Evolutionary conservation across 106 monocot genomes (phyloP).

Genomic region (Allium fistulosum): DNA sequence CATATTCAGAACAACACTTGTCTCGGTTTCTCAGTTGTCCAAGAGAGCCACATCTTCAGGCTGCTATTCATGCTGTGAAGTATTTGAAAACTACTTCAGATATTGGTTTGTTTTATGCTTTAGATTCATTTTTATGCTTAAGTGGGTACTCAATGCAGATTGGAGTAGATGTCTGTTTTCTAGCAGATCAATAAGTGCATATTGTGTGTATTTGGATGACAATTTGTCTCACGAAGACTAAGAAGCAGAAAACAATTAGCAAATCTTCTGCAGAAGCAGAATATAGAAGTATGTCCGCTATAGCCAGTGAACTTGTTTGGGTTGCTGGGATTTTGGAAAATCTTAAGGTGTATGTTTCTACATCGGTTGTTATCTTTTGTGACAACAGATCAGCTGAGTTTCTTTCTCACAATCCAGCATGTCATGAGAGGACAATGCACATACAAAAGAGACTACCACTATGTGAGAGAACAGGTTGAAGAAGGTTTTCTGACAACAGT

Average conservation of each 20-base stretch:
- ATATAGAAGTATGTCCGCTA: neutral
- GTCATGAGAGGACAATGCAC: constrained; percentile 2
- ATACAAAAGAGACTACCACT: neutral
- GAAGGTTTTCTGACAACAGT: too few relatives aligned
- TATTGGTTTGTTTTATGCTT: neutral
- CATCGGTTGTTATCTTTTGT: neutral
- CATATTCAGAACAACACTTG: neutral
- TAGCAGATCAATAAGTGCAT: neutral
- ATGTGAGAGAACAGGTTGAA: neutral
- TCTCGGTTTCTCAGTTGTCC: neutral
- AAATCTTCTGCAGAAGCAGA: neutral
- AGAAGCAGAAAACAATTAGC: neutral
- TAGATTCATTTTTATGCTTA: neutral
- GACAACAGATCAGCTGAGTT: neutral
- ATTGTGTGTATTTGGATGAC: neutral
- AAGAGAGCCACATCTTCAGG: neutral
- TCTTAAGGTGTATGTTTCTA: neutral
- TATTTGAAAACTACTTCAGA: neutral
- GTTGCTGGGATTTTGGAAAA: neutral
- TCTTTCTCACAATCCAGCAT: neutral
- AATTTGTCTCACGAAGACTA: neutral
- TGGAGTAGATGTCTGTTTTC: neutral
- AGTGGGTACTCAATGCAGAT: neutral
- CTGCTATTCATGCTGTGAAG: neutral
- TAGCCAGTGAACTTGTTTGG: neutral